A percentile compares a stretch with the other conserved stretches of the same genome.
Evolutionary conservation across 2,329 filamentous ascomycete species (phyloP).

Genomic region (Beauveria rudraprayagi): DNA sequence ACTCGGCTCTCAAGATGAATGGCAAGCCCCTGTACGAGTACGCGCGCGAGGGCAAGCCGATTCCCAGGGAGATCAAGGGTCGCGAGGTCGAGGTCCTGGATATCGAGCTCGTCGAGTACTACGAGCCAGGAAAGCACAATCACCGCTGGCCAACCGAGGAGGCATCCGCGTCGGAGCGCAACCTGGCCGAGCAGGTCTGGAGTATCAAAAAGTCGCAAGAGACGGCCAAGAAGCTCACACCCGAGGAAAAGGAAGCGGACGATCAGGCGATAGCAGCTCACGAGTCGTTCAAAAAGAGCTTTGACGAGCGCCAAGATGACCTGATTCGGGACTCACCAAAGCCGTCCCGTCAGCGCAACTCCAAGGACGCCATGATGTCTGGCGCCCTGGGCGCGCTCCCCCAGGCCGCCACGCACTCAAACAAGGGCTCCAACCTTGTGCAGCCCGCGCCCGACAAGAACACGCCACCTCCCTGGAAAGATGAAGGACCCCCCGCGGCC

Average conservation of each 20-base stretch:
- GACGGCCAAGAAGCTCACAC: constrained; percentile 39
- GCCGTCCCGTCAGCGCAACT: constrained; percentile 11
- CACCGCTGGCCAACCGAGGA: constrained; percentile 75
- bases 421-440: constrained; percentile 45
- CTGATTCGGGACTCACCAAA: constrained; percentile 43
- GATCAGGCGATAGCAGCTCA: constrained; percentile 46
- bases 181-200: constrained; percentile 65
- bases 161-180: constrained; percentile 65
- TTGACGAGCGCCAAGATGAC: constrained; percentile 49
- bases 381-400: constrained; percentile 46
- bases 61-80: constrained; percentile 77
- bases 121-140: constrained; percentile 70
- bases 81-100: constrained; percentile 70
- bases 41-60: constrained; percentile 77
- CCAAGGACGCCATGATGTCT: constrained; percentile 44
- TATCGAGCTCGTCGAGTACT: constrained; percentile 77
- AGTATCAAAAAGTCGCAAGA: constrained; percentile 51
- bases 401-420: constrained; percentile 28
- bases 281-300: constrained; percentile 49
- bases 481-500: constrained; percentile 64
- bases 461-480: constrained; percentile 48
- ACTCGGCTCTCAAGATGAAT: constrained; percentile 85
- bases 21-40: constrained; percentile 96
- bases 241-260: constrained; percentile 48
- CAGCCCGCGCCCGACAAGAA: constrained; percentile 38